These are phyloP conservation scores for Candida alai DNA, from an alignment of 805 yeast species.

Conservation along the genomic window DNA sequence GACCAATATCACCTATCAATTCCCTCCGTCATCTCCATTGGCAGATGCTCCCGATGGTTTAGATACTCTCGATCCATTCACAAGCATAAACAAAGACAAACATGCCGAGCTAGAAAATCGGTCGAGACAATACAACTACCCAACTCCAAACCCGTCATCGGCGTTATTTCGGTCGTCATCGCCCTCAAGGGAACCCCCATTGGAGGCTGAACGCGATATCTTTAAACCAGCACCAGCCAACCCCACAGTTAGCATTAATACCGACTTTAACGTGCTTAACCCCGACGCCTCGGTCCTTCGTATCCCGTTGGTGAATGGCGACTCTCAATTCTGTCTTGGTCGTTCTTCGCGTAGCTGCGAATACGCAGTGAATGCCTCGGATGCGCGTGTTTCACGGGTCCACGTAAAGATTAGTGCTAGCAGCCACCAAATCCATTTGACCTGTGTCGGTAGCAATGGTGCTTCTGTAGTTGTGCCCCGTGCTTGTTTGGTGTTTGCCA, in stretches of 20 bases:
- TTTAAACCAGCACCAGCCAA: conserved; percentile 4
- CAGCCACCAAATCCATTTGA: conserved; percentile 44
- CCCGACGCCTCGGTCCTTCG: conserved; percentile 29
- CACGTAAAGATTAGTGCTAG: conserved; percentile 55
- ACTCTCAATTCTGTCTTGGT: conserved; percentile 49
- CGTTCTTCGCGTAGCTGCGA: conserved; percentile 64
- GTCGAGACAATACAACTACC: conserved; percentile 29
- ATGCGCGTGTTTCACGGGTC: conserved; percentile 61
- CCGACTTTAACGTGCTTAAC: conserved; percentile 32
- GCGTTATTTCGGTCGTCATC: conserved; percentile 40
- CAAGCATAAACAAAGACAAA: conserved; percentile 2
- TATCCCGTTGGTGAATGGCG: conserved; percentile 39
- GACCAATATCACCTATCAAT: conserved; percentile 24
- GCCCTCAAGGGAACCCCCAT: conserved; percentile 20
- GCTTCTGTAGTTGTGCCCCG: conserved; percentile 62
- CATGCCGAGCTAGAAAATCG: conserved; percentile 3
- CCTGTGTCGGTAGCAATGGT: conserved; percentile 84
- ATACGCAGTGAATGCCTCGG: conserved; percentile 42
- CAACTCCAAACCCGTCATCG: conserved; percentile 72
- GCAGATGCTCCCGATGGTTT: conserved; percentile 19
- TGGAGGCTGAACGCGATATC: neutral
- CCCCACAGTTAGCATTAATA: conserved; percentile 20
- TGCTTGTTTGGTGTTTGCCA: conserved; percentile 29
- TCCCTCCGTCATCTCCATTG: conserved; percentile 54
- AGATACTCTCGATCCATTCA: conserved; percentile 10